A percentile compares a stretch with the other conserved stretches of the same genome.
These are phyloP conservation scores for Inonotus hispidus DNA, from an alignment of 1,284 basidiomycete species.

Conservation along the genomic window DNA sequence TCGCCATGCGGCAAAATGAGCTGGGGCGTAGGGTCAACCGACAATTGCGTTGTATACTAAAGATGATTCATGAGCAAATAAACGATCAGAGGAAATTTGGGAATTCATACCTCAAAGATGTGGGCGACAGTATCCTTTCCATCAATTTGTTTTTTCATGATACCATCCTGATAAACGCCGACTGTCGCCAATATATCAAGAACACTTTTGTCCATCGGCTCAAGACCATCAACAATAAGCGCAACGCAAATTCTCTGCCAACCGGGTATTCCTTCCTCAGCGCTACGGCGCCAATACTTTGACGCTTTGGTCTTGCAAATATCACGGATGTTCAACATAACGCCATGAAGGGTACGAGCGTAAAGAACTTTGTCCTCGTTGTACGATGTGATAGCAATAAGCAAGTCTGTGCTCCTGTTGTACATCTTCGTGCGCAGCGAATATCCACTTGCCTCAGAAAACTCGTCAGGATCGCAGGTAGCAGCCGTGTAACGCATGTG, in stretches of 20 bases:
- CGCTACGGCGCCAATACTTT: slow-evolving; percentile 84
- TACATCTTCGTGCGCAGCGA: slow-evolving; percentile 82
- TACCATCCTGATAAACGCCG: slow-evolving; percentile 88
- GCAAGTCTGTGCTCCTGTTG: slow-evolving; percentile 85
- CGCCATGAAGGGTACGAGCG: slow-evolving; percentile 87
- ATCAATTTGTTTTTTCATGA: slow-evolving; percentile 95
- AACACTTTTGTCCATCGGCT: slow-evolving; percentile 93
- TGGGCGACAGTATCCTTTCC: slow-evolving; percentile 90
- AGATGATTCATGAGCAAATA: slow-evolving; percentile 8
- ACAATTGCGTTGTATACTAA: slow-evolving; percentile 89
- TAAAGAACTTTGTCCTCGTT: slow-evolving; percentile 94
- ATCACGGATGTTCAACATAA: slow-evolving; percentile 98
- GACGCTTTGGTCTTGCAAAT: slow-evolving; percentile 96
- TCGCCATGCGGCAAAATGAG: slow-evolving; percentile 86
- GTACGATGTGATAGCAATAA: slow-evolving; percentile 89
- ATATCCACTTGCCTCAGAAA: slow-evolving; percentile 75
- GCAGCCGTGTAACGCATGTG: slow-evolving; percentile 93
- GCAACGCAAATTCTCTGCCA: slow-evolving; percentile 96
- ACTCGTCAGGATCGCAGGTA: slow-evolving; percentile 94
- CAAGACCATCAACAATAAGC: slow-evolving; percentile 90
- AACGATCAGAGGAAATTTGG: slow-evolving; percentile 5
- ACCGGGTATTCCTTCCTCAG: slow-evolving; percentile 82
- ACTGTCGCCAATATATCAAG: slow-evolving; percentile 85
- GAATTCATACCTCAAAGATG: slow-evolving; percentile 71
- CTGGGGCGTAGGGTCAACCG: slow-evolving; percentile 84